These are phyloP conservation scores for Eucalyptus cloeziana DNA, from an alignment of 345 rosid genomes.

Conservation along the genomic window DNA sequence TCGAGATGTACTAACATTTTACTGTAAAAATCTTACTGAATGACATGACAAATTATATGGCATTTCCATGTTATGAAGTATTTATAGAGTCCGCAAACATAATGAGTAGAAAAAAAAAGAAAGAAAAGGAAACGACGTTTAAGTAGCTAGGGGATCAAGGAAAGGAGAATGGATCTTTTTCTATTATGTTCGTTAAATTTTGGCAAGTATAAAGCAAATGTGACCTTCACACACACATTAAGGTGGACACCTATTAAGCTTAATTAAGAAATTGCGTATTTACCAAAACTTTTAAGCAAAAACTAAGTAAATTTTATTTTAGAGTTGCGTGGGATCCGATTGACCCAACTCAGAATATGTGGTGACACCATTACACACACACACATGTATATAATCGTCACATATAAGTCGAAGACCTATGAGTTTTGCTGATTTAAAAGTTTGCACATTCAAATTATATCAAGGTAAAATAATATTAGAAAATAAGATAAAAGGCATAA, in stretches of 20 bases:
- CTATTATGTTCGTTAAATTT: background rate
- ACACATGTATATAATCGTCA: too few relatives aligned
- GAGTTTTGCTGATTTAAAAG: background rate
- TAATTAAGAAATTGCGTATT: too few relatives aligned
- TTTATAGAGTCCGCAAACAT: accelerated
- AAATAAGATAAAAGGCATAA: too few relatives aligned
- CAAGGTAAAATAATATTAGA: background rate
- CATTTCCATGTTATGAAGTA: background rate
- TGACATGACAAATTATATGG: background rate
- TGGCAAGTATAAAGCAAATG: background rate
- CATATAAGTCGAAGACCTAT: accelerated
- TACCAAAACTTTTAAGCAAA: too few relatives aligned
- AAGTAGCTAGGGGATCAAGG: background rate
- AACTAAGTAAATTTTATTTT: background rate
- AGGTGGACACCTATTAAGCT: background rate
- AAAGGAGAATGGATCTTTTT: background rate
- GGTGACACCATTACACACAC: too few relatives aligned
- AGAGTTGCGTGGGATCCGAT: accelerated
- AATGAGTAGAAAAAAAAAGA: background rate
- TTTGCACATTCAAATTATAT: too few relatives aligned
- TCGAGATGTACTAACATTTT: background rate
- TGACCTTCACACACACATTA: too few relatives aligned
- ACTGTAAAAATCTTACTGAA: background rate
- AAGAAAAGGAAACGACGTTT: background rate
- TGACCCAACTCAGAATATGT: background rate